A percentile compares a stretch with the other conserved stretches of the same genome.
Evolutionary conservation across 2,329 filamentous ascomycete genomes (phyloP).

Genomic region (Alternaria arborescens): DNA sequence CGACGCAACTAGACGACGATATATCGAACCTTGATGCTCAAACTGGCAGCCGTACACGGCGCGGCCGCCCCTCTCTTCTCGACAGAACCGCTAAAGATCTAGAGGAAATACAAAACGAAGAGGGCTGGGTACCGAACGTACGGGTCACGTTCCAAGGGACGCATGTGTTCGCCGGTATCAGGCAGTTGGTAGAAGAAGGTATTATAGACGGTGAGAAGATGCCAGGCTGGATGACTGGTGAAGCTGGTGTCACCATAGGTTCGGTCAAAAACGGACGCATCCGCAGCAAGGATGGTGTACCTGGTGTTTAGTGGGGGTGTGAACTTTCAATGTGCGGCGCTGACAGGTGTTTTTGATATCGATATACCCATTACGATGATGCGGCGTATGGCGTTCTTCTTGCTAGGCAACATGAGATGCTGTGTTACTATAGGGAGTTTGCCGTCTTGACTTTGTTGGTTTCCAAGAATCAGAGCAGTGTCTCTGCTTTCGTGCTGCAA

Average conservation of each 20-base stretch:
- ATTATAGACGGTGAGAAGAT: slow-evolving; percentile 78
- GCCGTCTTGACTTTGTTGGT: background rate
- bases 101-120: slow-evolving; percentile 35
- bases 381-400: slow-evolving; percentile 28
- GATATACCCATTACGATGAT: slow-evolving; percentile 35
- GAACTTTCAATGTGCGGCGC: slow-evolving; percentile 14
- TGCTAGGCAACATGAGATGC: background rate
- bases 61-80: slow-evolving; percentile 46
- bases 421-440: background rate
- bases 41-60: slow-evolving; percentile 29
- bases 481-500: background rate
- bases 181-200: slow-evolving; percentile 78
- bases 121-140: slow-evolving; percentile 65
- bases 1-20: slow-evolving; percentile 24
- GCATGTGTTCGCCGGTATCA: slow-evolving; percentile 82
- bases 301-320: slow-evolving; percentile 28
- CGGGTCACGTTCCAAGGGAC: slow-evolving; percentile 75
- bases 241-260: slow-evolving; percentile 79
- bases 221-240: slow-evolving; percentile 92
- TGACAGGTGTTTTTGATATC: slow-evolving; percentile 28
- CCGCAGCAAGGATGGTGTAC: slow-evolving; percentile 36
- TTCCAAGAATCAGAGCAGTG: background rate
- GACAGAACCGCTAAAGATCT: slow-evolving; percentile 44
- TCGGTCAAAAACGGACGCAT: slow-evolving; percentile 73
- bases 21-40: slow-evolving; percentile 25